Evolutionary conservation across 768 basidiomycete species (phyloP).

Genomic region (Lepiota venenata): DNA sequence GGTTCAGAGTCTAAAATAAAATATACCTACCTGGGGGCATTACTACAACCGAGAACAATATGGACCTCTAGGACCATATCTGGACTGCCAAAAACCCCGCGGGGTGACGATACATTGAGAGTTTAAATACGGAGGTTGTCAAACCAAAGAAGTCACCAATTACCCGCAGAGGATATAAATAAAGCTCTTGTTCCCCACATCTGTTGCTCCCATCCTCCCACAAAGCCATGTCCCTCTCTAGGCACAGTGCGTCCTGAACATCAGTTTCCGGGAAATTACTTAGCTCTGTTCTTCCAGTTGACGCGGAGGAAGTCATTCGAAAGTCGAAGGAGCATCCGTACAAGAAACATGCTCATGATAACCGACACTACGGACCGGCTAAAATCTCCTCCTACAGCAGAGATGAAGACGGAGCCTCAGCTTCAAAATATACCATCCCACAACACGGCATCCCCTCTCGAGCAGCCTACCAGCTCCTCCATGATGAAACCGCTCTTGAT

Average conservation of each 20-base stretch:
- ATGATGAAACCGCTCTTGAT: conserved; percentile 56
- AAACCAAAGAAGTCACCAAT: neutral
- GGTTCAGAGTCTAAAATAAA: no score
- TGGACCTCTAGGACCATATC: no score
- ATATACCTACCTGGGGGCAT: no score
- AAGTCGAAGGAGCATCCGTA: conserved; percentile 35
- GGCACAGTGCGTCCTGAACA: conserved; percentile 28
- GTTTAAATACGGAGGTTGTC: neutral
- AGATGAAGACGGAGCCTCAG: conserved; percentile 34
- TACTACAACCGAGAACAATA: no score
- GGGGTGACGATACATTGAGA: neutral
- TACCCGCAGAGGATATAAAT: conserved; percentile 4
- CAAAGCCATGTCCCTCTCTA: conserved; percentile 31
- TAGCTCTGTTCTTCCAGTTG: conserved; percentile 27
- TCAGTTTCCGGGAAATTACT: neutral
- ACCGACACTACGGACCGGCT: conserved; percentile 24
- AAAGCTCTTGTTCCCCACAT: neutral
- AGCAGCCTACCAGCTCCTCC: conserved; percentile 46
- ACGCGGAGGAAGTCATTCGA: conserved; percentile 47
- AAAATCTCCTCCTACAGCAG: conserved; percentile 30
- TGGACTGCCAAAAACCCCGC: neutral
- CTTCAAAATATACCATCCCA: conserved; percentile 46
- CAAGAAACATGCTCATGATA: conserved; percentile 28
- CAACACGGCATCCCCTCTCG: conserved; percentile 38
- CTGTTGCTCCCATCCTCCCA: neutral